Evolutionary conservation across 768 basidiomycete species (phyloP).

Genomic region (Termitomyces sp.): DNA sequence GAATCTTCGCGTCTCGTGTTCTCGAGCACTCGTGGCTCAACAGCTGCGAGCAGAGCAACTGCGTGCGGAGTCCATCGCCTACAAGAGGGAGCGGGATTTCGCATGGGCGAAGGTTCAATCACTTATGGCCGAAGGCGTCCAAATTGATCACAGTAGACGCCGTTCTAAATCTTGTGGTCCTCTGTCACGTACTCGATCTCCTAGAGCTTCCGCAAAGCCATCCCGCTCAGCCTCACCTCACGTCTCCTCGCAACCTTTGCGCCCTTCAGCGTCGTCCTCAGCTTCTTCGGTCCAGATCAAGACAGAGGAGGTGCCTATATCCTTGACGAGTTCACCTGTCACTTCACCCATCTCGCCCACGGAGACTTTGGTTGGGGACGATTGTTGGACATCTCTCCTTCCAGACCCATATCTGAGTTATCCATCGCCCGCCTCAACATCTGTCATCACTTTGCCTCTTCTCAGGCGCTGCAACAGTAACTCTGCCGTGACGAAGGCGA

Average conservation of each 20-base stretch:
- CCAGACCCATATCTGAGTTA: not conserved
- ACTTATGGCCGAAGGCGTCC: slow-evolving; percentile 18
- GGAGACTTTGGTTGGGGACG: not conserved
- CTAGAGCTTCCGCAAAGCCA: not conserved
- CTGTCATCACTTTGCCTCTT: not conserved
- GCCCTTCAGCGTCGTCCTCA: not conserved
- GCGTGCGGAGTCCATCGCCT: slow-evolving; percentile 24
- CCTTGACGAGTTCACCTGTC: not conserved
- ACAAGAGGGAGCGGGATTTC: slow-evolving; percentile 31
- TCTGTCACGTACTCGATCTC: not conserved
- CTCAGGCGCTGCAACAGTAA: not conserved
- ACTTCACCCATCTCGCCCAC: not conserved
- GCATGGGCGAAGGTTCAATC: slow-evolving; percentile 26
- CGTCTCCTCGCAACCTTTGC: not conserved
- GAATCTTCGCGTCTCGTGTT: slow-evolving; percentile 27
- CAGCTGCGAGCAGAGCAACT: slow-evolving; percentile 28
- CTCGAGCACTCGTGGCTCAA: slow-evolving; percentile 25
- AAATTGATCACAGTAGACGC: not conserved
- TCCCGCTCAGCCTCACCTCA: not conserved
- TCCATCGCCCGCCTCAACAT: not conserved
- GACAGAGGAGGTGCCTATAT: not conserved
- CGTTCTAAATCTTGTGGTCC: slow-evolving; percentile 2
- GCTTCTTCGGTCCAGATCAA: not conserved
- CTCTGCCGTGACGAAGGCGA: not conserved
- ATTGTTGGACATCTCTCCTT: not conserved